Conservation (phyloP, 176 grass and related monocot genomes). For the Guadua angustifolia region DNA sequence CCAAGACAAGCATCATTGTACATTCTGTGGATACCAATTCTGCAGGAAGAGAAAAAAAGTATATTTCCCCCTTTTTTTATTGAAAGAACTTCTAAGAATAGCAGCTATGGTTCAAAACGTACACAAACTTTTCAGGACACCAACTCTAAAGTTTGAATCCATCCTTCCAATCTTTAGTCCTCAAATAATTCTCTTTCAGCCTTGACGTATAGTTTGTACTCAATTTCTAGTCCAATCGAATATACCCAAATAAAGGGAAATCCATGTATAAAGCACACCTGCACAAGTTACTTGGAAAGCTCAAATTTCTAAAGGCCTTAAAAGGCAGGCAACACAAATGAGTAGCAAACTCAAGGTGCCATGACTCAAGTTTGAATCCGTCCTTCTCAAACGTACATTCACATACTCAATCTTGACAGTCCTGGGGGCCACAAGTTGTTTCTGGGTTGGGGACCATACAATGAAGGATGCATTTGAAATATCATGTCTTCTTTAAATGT, state of each 20-base stretch:
- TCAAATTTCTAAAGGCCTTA: constrained; percentile 57
- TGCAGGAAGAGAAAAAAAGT: not conserved
- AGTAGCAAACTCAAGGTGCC: constrained; percentile 49
- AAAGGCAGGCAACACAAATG: constrained; percentile 55
- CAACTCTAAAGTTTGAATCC: constrained; percentile 41
- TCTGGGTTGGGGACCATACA: constrained; percentile 5
- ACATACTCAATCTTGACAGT: constrained; percentile 11
- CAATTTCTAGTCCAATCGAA: constrained; percentile 47
- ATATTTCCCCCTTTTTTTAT: not conserved
- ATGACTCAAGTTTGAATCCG: constrained; percentile 55
- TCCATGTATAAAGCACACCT: constrained; percentile 53
- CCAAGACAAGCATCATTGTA: not conserved
- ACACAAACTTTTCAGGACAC: constrained; percentile 15
- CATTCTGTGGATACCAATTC: not conserved
- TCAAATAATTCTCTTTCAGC: constrained; percentile 36
- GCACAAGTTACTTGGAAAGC: constrained; percentile 52
- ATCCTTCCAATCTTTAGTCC: constrained; percentile 21
- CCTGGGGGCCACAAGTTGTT: not conserved
- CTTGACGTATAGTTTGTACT: constrained; percentile 16
- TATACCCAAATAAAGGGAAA: constrained; percentile 51
- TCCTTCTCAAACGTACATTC: constrained; percentile 27
- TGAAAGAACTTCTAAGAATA: not conserved
- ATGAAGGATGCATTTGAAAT: constrained; percentile 38
- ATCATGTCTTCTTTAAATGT: constrained; percentile 26
- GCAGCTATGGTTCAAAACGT: not conserved